phyloP scores from a whole-genome alignment of 495 filamentous ascomycete species.

The Lophiotrema nucula region DNA sequence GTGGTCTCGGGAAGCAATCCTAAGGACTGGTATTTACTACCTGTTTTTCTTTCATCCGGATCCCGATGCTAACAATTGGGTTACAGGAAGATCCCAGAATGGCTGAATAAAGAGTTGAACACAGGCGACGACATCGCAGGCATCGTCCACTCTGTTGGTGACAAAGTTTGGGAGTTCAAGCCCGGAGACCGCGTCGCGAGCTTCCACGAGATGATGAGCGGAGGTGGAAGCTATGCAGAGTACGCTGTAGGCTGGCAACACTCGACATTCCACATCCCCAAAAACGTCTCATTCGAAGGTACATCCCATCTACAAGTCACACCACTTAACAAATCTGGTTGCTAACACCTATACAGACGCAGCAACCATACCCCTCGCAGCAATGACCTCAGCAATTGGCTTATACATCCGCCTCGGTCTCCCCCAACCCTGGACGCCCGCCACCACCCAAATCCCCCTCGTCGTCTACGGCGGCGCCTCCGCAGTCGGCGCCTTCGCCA shows the following conservation, averaged over 20 bases:
- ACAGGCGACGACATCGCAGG: constrained; percentile 74
- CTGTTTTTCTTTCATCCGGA: neutral
- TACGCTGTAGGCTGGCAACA: constrained; percentile 65
- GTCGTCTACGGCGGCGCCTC: constrained; percentile 67
- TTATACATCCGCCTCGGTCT: constrained; percentile 59
- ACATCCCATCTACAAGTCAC: neutral
- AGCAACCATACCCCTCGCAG: constrained; percentile 69
- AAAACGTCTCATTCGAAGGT: constrained; percentile 66
- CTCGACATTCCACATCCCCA: constrained; percentile 68
- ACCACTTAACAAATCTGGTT: neutral
- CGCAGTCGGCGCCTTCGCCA: constrained; percentile 66
- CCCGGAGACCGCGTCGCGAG: constrained; percentile 68
- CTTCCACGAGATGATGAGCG: constrained; percentile 61
- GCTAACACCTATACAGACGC: constrained; percentile 59
- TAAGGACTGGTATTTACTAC: constrained; percentile 68
- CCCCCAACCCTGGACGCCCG: constrained; percentile 61
- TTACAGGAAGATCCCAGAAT: constrained; percentile 44
- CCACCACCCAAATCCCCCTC: constrained; percentile 46
- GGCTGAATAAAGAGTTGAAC: constrained; percentile 45
- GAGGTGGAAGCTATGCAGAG: constrained; percentile 65
- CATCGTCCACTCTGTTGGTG: constrained; percentile 60
- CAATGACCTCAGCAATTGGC: constrained; percentile 69
- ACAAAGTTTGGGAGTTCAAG: constrained; percentile 60
- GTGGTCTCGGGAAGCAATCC: constrained; percentile 70
- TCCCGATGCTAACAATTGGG: neutral